Conservation (phyloP, 2,329 filamentous ascomycete genomes). For the Colletotrichum sojae region DNA sequence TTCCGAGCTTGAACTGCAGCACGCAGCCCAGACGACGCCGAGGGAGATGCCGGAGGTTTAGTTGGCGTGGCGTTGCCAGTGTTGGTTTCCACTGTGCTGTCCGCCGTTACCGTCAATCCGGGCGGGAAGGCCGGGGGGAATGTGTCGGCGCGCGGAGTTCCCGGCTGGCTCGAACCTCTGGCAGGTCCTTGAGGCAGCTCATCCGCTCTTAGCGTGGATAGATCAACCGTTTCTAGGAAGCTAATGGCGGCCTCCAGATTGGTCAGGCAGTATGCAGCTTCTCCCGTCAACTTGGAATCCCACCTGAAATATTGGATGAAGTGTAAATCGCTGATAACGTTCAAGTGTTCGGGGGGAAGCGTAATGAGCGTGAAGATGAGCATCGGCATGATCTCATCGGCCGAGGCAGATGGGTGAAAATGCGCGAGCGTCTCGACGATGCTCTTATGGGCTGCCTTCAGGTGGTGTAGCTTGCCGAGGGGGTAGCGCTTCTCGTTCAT, state of each 20-base stretch:
- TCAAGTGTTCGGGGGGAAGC: constrained; percentile 85
- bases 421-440: constrained; percentile 88
- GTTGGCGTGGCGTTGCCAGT: constrained; percentile 50
- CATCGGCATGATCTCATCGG: constrained; percentile 96
- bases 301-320: constrained; percentile 95
- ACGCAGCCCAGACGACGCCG: constrained; percentile 55
- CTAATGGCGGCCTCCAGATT: constrained; percentile 96
- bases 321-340: constrained; percentile 92
- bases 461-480: constrained; percentile 88
- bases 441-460: constrained; percentile 91
- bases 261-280: constrained; percentile 95
- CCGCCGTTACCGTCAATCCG: constrained; percentile 52
- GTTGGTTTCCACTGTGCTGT: constrained; percentile 50
- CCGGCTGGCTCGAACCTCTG: constrained; percentile 65
- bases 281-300: constrained; percentile 88
- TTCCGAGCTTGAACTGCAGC: constrained; percentile 71
- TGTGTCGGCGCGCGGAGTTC: constrained; percentile 66
- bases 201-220: constrained; percentile 88
- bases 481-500: constrained; percentile 94
- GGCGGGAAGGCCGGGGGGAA: constrained; percentile 71
- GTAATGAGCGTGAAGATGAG: constrained; percentile 97
- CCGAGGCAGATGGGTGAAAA: constrained; percentile 85
- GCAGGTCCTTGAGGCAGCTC: constrained; percentile 78
- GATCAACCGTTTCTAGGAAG: constrained; percentile 94
- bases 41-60: constrained; percentile 55